phyloP scores from a whole-genome alignment of 306 rosid species.

The Hippophae rhamnoides region DNA sequence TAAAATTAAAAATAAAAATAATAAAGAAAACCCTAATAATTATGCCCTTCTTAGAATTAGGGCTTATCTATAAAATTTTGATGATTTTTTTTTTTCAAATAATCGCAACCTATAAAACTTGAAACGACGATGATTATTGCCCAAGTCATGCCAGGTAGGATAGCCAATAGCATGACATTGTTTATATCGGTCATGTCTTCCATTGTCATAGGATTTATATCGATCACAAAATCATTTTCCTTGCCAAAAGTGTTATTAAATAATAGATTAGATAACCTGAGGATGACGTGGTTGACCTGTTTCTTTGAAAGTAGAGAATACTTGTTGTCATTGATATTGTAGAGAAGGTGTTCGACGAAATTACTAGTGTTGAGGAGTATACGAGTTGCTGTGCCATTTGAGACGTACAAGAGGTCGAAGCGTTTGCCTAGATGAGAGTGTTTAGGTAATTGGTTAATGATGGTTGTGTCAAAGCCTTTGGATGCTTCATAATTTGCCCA shows the following conservation, averaged over 20 bases:
- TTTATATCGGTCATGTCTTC: constrained; percentile 18
- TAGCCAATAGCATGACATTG: constrained; percentile 20
- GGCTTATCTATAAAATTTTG: too few relatives aligned
- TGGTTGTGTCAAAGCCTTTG: constrained; percentile 38
- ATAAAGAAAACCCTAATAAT: too few relatives aligned
- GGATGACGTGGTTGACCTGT: constrained; percentile 29
- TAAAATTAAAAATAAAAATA: too few relatives aligned
- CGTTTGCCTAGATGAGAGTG: constrained; percentile 28
- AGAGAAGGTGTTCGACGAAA: constrained; percentile 36
- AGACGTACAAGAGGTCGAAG: constrained; percentile 48
- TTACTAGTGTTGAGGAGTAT: constrained; percentile 42
- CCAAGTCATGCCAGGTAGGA: constrained; percentile 46
- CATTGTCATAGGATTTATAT: constrained; percentile 32
- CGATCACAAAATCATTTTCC: constrained; percentile 17
- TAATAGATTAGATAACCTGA: constrained; percentile 25
- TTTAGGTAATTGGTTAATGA: constrained; percentile 30
- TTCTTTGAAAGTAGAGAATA: constrained; percentile 21
- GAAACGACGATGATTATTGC: background rate
- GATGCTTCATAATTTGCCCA: constrained; percentile 66
- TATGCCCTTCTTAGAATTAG: too few relatives aligned
- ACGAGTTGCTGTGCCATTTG: constrained; percentile 49
- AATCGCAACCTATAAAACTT: too few relatives aligned
- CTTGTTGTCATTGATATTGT: constrained; percentile 5
- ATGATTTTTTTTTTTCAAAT: too few relatives aligned
- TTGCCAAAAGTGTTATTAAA: background rate